Percentiles rank a stretch among this genome's conserved stretches.
phyloP scores from a whole-genome alignment of 2,329 filamentous ascomycete species.

The Scedosporium dehoogii region DNA sequence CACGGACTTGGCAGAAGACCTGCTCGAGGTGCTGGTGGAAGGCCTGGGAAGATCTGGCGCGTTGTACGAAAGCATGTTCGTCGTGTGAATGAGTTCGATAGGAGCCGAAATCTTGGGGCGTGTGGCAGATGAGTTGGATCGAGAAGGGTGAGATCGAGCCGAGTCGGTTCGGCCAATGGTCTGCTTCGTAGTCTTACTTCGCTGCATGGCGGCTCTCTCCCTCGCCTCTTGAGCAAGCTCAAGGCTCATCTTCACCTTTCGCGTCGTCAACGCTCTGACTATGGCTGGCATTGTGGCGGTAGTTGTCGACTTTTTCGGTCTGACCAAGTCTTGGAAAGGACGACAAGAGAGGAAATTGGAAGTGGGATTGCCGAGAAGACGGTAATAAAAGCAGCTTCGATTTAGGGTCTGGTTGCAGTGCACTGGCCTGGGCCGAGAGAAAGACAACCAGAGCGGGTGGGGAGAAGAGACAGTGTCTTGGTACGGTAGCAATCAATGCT shows the following conservation, averaged over 20 bases:
- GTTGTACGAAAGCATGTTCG: conserved; percentile 93
- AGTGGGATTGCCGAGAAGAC: not conserved
- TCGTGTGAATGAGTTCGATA: conserved; percentile 80
- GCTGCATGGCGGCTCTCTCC: conserved; percentile 27
- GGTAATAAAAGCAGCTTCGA: not conserved
- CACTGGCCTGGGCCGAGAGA: not conserved
- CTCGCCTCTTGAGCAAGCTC: conserved; percentile 32
- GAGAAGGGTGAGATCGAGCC: conserved; percentile 16
- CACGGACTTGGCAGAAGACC: conserved; percentile 44
- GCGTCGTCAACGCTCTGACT: conserved; percentile 62
- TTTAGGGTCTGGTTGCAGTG: not conserved
- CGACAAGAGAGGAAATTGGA: not conserved
- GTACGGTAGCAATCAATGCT: not conserved
- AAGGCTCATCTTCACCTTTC: conserved; percentile 46
- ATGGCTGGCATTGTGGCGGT: conserved; percentile 42
- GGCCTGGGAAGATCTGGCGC: conserved; percentile 66
- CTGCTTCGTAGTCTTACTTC: conserved; percentile 41
- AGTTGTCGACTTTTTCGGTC: not conserved
- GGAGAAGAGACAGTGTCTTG: not conserved
- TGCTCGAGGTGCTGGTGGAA: conserved; percentile 42
- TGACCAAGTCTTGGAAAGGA: not conserved
- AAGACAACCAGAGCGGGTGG: not conserved
- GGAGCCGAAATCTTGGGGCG: conserved; percentile 77
- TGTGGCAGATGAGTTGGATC: conserved; percentile 4
- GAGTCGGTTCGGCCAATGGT: conserved; percentile 17